Percentiles rank a stretch among this genome's conserved stretches.
phyloP scores from a whole-genome alignment of 257 asterid species.

The Agastache rugosa region DNA sequence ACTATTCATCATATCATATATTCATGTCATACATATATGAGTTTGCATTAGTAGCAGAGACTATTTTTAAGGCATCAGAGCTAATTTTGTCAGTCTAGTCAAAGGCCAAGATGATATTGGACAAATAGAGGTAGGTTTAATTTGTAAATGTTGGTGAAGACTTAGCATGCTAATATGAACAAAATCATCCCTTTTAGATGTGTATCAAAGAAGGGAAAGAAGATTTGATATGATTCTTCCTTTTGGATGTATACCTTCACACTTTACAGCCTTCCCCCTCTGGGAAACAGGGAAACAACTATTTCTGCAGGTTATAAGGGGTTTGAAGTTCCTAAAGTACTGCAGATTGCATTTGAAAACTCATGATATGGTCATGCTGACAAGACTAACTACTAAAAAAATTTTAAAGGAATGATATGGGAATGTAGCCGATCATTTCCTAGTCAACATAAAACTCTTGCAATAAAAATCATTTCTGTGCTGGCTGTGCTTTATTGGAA shows the following conservation, averaged over 20 bases:
- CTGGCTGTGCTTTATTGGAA: slow-evolving; percentile 20
- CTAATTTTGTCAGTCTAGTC: neutral
- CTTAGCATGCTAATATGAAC: neutral
- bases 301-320: slow-evolving; percentile 4
- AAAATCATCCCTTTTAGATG: neutral
- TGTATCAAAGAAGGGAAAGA: neutral
- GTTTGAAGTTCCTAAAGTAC: neutral
- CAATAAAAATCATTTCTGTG: slow-evolving; percentile 24
- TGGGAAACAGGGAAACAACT: neutral
- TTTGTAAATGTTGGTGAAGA: neutral
- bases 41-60: neutral
- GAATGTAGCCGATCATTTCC: neutral
- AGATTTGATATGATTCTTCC: neutral
- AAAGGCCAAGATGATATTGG: slow-evolving; percentile 10
- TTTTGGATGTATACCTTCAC: neutral
- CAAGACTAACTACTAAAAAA: slow-evolving; percentile 9
- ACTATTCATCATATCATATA: neutral
- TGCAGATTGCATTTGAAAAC: neutral
- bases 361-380: slow-evolving; percentile 6
- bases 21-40: neutral
- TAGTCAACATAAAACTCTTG: slow-evolving; percentile 23
- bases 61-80: neutral
- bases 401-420: too few relatives aligned
- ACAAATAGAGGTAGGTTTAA: neutral
- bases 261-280: too few relatives aligned